Evolutionary conservation across 2,329 filamentous ascomycete species (phyloP), one percentile per base, ranked within the genome.

Genomic region (Aspergillus uvarum): DNA sequence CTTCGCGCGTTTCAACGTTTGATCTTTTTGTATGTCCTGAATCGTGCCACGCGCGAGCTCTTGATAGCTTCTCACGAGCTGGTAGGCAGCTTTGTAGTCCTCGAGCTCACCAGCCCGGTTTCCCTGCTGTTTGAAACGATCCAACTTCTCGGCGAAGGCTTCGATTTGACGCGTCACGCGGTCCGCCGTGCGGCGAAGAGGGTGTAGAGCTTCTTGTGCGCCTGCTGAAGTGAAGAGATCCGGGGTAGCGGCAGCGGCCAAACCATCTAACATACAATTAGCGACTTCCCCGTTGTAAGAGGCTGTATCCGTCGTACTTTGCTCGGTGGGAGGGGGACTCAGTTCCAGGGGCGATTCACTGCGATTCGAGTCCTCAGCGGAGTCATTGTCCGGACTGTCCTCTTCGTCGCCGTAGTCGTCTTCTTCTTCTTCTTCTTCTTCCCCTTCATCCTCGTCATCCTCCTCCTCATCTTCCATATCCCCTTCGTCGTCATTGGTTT

Each of bases 111-210:
- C 77, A 63, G 62, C 79, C 71, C 65, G 81, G 76, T 66, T 79
- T 69, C 68, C 80, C 68, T 74, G 82, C 67, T 69, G 87, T 77
- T 80, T 83, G 74, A 92, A 94, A 57, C 87, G 84, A 77, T 97
- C 93, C 22, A 97, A 83, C 54, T 86, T 85, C 71, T 90, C 89
- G 42, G 93, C 92, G 72, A 97, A 97, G 49, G 87, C 84, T 77
- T 96, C 92, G 60, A 96, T 91, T 76, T 96, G 92, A 63, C 88
- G 86, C 54, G 90, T 89, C 32, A 91, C 87, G 48, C 85, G 83
- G 65, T 91, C 85, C 61, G 86, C 87, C 67, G 87, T 86, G 64
- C 84, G 82, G 72, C 85, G 85, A 64, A 89, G 77, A 19, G 85
- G 85, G 65, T 85, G 82, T 31, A 88, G 74, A 32, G 82, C 80